Evolutionary conservation across 805 yeast genomes (phyloP).

Genomic region (Myxozyma udenii): DNA sequence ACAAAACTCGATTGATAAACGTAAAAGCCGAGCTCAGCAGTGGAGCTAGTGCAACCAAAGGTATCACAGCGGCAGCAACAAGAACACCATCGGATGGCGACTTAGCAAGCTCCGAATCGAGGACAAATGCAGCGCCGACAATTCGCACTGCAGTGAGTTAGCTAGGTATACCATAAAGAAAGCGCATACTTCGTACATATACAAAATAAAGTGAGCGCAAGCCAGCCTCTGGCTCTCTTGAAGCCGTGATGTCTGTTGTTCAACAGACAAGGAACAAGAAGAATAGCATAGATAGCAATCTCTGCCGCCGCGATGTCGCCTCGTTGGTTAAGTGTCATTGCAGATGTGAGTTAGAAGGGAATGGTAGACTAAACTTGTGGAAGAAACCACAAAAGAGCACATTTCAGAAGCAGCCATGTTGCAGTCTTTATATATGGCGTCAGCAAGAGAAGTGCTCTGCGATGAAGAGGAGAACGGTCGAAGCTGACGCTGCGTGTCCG

Average conservation of each 20-base stretch:
- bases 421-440: too few relatives aligned
- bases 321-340: background rate
- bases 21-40: background rate
- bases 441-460: too few relatives aligned
- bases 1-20: too few relatives aligned
- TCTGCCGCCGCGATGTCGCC: slow-evolving; percentile 4
- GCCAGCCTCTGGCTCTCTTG: background rate
- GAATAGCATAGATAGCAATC: background rate
- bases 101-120: background rate
- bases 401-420: too few relatives aligned
- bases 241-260: background rate
- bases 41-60: background rate
- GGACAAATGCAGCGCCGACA: background rate
- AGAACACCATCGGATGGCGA: background rate
- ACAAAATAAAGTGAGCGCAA: background rate
- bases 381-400: too few relatives aligned
- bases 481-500: too few relatives aligned
- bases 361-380: too few relatives aligned
- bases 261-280: background rate
- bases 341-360: background rate
- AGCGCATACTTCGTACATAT: too few relatives aligned
- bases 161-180: too few relatives aligned
- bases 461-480: too few relatives aligned
- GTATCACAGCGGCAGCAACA: background rate
- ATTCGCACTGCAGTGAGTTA: background rate